Evolutionary conservation across 2,329 filamentous ascomycete genomes (phyloP), one percentile per base, ranked within the genome.

Genomic region (Talaromyces sp.): DNA sequence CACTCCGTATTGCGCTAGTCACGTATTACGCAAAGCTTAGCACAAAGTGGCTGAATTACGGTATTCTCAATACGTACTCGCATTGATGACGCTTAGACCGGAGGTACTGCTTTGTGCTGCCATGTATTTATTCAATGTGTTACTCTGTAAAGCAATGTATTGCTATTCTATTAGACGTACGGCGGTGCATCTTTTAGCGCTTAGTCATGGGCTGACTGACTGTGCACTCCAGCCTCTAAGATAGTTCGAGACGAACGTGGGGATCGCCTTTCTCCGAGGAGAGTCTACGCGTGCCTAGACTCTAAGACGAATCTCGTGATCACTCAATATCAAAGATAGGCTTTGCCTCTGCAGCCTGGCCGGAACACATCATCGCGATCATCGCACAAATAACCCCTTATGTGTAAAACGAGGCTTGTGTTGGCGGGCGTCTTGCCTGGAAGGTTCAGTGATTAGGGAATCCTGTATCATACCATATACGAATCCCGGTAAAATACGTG

Each of bases 1-100:
- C 17, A 33, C 25, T 27, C 49, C 25, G 50, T 35, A 54, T 56
- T 17, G 33, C n/a, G 31, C 52, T 56, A 37, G 33, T 35, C n/a
- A 56, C 31, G 17, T 37, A 56, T 56, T 56, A 56, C 31, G 33
- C 50, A 56, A 56, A 56, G 52, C 52, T 56, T 56, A 37, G 8
- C 49, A 9, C 25, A 3, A 10, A 17, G 31, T 35, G 50, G 50
- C 50, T 37, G 13, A 54, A 19, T 19, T 35, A 35, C 31, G 27
- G 49, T 52, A n/a, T 31, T 33, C 47, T 27, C 25, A 11, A 50
- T 31, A 31, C 27, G 27, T 27, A 27, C 27, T 27, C 6, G 27
- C 27, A 27, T 6, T 27, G 27, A 27, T 50, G 47, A 50, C 25
- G 25, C 47, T 31, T 31, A 15, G 22, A 50, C 27, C 8, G 11